A percentile compares a stretch with the other conserved stretches of the same genome.
These are phyloP conservation scores for Lonicera japonica DNA, from an alignment of 129 eudicot species.

Conservation along the genomic window DNA sequence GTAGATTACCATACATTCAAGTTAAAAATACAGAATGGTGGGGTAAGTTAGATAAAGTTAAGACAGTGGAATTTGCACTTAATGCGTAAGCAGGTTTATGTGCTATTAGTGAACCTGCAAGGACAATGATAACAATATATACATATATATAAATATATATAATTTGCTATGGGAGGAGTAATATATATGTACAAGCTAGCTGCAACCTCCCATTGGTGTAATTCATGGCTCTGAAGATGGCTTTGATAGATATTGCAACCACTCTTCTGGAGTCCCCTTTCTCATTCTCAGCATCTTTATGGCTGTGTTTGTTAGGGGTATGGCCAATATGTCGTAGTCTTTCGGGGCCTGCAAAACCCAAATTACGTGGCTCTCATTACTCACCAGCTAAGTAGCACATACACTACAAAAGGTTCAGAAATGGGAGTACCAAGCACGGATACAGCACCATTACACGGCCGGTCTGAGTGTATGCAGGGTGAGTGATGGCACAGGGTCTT, in stretches of 20 bases:
- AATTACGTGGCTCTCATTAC: not conserved
- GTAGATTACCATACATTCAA: constrained; percentile 19
- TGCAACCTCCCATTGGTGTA: constrained; percentile 9
- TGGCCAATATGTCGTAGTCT: constrained; percentile 77
- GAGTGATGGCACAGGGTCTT: too few species aligned
- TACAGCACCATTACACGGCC: too few species aligned
- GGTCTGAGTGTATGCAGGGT: too few species aligned
- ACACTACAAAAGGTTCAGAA: too few species aligned
- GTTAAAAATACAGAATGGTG: not conserved
- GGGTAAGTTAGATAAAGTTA: constrained; percentile 1
- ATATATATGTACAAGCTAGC: constrained; percentile 23
- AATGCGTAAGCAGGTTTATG: constrained; percentile 10
- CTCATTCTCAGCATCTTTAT: constrained; percentile 53
- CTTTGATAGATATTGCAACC: constrained; percentile 72
- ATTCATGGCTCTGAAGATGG: constrained; percentile 14
- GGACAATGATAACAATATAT: constrained; percentile 3
- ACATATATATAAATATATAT: not conserved
- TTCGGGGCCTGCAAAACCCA: constrained; percentile 66
- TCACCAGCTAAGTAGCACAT: too few species aligned
- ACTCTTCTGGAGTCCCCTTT: constrained; percentile 81
- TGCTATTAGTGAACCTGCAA: constrained; percentile 2
- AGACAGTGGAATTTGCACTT: constrained; percentile 1
- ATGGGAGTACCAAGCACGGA: too few species aligned
- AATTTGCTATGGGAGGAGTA: not conserved
- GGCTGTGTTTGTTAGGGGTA: constrained; percentile 64